Percentiles rank a stretch among this genome's conserved stretches.
These are phyloP conservation scores for Pholiota conissans DNA, from an alignment of 768 basidiomycete species.

Conservation along the genomic window DNA sequence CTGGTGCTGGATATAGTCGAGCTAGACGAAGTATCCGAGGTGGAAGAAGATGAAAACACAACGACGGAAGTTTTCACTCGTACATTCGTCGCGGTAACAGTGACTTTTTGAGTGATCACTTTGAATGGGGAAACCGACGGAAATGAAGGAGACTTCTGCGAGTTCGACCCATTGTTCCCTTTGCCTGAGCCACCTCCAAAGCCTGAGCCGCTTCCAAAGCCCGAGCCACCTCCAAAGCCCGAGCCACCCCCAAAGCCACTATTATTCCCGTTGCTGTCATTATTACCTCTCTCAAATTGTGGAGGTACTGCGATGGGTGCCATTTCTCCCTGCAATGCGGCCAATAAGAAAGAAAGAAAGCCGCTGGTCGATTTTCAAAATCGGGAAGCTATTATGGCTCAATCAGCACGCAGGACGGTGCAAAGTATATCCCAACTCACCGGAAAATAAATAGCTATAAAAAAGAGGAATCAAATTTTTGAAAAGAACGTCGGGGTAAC, in stretches of 20 bases:
- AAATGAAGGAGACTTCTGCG: background rate
- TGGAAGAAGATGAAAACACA: background rate
- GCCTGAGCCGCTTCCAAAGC: too few relatives aligned
- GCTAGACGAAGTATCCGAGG: background rate
- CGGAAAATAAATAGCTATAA: background rate
- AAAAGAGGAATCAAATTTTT: background rate
- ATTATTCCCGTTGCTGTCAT: background rate
- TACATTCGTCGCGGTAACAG: background rate
- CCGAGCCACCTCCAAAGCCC: too few relatives aligned
- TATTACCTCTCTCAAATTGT: background rate
- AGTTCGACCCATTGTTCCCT: background rate
- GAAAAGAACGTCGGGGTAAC: too few relatives aligned
- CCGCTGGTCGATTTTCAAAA: background rate
- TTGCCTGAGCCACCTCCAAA: too few relatives aligned
- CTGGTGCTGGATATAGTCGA: too few relatives aligned
- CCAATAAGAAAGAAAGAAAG: background rate
- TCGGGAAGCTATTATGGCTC: background rate
- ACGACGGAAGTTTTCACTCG: background rate
- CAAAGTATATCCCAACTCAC: background rate
- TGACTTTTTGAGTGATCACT: background rate
- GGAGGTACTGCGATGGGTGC: background rate
- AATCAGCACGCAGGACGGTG: too few relatives aligned
- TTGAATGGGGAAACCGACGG: background rate
- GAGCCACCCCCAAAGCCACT: background rate
- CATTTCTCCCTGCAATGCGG: background rate